Base-by-base conservation (phyloP, 495 filamentous ascomycete genomes). In the Penicillium canariense region DNA sequence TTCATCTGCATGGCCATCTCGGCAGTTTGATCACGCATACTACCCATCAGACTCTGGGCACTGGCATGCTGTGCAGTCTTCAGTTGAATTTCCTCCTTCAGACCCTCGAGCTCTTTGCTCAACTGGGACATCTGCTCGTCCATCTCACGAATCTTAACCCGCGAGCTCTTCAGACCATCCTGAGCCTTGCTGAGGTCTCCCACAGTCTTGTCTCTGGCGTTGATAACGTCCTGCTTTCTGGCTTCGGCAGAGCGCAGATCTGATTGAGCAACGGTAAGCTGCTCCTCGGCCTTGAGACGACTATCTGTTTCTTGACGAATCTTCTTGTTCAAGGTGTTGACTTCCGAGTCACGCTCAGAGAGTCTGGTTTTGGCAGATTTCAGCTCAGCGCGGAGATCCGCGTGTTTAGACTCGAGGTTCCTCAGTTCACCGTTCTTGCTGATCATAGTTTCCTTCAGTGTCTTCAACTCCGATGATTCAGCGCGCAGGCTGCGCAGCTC, bases 1-100 rank as follows among this genome's bases (percentile, higher is more conserved):
- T 91, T 93, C 80, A 96, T 87, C 70, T 96, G 95, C 72, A 88
- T 87, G n/a, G 84, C 84, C 60, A 97, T 76, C 70, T 98, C 94
- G 3, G 86, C 77, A 2, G 85, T 86, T 69, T 98, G 91, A 62
- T 96, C 90, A 50, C 91, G 89, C 91, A 96, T 91, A 61, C 88
- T 95, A 52, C 84, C 84, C 70, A 97, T 86, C 39, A 96, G 67
- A 54, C 83, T 87, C 69, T 97, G 91, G 0, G 90, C 90, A 60
- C 82, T 93, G 26, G 82, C 82, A 60, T 93, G 87, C 68, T 96
- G 91, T n/a, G 85, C 86, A 0, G 83, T 83, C 75, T 90, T 96
- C 28, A 96, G 74, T 59, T 90, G 84, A 15, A 88, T 80, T 49
- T 97, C 93, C 43, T 97, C 91, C 28, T 83, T 79, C 38, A 94